Conservation (phyloP, 2,329 filamentous ascomycete genomes). For the Escovopsis sp. region DNA sequence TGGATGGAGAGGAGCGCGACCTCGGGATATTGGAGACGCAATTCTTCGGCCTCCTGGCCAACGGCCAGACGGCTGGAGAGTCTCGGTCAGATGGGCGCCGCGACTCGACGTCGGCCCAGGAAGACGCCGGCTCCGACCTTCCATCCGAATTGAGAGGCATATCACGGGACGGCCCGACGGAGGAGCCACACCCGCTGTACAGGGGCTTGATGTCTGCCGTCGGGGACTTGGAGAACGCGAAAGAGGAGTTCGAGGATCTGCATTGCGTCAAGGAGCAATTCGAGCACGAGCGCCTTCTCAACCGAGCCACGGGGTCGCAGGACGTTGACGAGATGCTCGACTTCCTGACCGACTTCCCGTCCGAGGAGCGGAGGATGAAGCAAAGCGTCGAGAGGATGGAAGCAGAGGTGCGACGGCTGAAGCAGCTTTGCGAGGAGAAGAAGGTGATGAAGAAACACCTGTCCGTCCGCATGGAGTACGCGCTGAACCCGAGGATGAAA, state of each 20-base stretch:
- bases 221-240: conserved; percentile 29
- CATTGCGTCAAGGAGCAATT: conserved; percentile 22
- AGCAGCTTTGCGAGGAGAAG: conserved; percentile 24
- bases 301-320: conserved; percentile 12
- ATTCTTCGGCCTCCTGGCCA: conserved; percentile 23
- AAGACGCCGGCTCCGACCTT: conserved; percentile 9
- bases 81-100: conserved; percentile 1
- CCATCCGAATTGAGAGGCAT: conserved; percentile 22
- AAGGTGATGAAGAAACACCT: conserved; percentile 28
- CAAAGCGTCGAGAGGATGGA: conserved; percentile 19
- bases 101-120: not conserved
- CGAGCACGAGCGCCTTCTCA: conserved; percentile 21
- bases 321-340: conserved; percentile 24
- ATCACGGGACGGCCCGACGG: conserved; percentile 16
- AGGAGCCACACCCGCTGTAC: conserved; percentile 33
- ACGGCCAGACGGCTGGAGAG: conserved; percentile 11
- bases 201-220: conserved; percentile 26
- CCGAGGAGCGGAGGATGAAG: conserved; percentile 18
- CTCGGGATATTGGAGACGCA: conserved; percentile 21
- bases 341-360: conserved; percentile 28
- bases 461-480: conserved; percentile 22
- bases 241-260: conserved; percentile 32
- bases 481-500: conserved; percentile 20
- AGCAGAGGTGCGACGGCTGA: conserved; percentile 19
- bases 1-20: conserved; percentile 22